These are phyloP conservation scores for Dittrichia graveolens DNA, from an alignment of 129 eudicot species.

Conservation along the genomic window DNA sequence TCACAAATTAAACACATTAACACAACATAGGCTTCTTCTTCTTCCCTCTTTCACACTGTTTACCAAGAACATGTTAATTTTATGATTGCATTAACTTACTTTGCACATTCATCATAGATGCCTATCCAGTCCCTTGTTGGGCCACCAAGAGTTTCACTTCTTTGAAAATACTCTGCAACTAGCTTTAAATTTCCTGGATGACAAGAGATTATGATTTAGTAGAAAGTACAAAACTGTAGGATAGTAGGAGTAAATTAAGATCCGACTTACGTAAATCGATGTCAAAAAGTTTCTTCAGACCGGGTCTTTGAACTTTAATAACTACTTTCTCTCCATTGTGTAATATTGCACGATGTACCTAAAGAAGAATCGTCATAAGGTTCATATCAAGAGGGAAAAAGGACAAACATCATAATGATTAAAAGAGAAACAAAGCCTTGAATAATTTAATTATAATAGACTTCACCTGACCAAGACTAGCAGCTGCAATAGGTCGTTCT, in stretches of 20 bases:
- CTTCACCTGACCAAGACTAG: conserved; percentile 99
- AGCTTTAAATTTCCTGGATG: conserved; percentile 81
- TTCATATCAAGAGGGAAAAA: conserved; percentile 15
- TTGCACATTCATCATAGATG: conserved; percentile 92
- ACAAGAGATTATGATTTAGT: conserved; percentile 17
- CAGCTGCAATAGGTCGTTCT: conserved; percentile 95
- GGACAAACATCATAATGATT: background rate
- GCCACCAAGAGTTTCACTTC: conserved; percentile 92
- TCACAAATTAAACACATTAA: background rate
- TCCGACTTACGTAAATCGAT: conserved; percentile 80
- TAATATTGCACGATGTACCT: conserved; percentile 96
- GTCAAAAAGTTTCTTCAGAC: conserved; percentile 89
- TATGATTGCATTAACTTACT: conserved; percentile 48
- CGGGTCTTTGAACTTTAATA: conserved; percentile 96
- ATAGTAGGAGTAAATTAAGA: background rate
- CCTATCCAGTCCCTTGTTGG: conserved; percentile 96
- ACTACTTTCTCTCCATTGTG: conserved; percentile 96
- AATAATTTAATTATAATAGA: background rate
- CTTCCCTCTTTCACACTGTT: conserved; percentile 1
- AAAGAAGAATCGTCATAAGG: conserved; percentile 29
- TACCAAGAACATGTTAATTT: conserved; percentile 9
- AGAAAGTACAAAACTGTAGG: conserved; percentile 8
- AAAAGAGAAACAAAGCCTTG: background rate
- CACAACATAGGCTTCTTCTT: conserved; percentile 1
- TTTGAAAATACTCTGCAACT: conserved; percentile 82